Evolutionary conservation across 2,329 filamentous ascomycete genomes (phyloP), one percentile per base, ranked within the genome.

Genomic region (Epichloe gansuensis): DNA sequence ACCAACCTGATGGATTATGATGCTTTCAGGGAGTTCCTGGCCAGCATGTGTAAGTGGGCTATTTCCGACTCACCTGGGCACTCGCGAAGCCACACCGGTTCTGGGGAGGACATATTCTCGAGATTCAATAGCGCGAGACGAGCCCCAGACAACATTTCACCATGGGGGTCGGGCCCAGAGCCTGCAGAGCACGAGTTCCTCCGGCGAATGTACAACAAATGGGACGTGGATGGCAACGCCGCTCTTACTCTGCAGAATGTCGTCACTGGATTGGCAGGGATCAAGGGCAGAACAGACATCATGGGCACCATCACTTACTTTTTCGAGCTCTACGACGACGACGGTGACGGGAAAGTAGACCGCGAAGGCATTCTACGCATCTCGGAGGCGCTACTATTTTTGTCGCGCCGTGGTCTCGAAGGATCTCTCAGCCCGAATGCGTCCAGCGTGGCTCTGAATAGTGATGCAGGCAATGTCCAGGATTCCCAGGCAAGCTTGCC

Each of bases 281-380:
- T 98, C 62, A 97, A 95, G 66, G 91, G 93, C 8, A 89, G 86
- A 51, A 84, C 85, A 46, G 93, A 98, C 67, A 96, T 98, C 58
- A 96, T 98, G 91, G 88, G 88, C 34, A 93, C 87, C 53, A 97
- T 98, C 63, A 93, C 84, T 54, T 97, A 97, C 69, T 97, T 98
- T 67, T 98, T 98, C 60, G 88, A 96, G 62, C 79, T 98, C 0
- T 96, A 97, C 66, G 93, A 98, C 64, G 91, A 98, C 58, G 85
- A 91, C 61, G 80, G 82, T 1, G 89, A 95, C 64, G 93, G 93
- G 27, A 89, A 81, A 60, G 90, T 98, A 5, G 93, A 97, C 62
- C 82, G 93, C 11, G 93, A 98, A 67, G 93, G 93, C 5, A 98
- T 98, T 53, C 68, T 98, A 44, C 78, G 89, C 45, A 97, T 98